These are phyloP conservation scores for Hymenotorrendiella dingleyae DNA, from an alignment of 2,329 filamentous ascomycete species.

Conservation along the genomic window DNA sequence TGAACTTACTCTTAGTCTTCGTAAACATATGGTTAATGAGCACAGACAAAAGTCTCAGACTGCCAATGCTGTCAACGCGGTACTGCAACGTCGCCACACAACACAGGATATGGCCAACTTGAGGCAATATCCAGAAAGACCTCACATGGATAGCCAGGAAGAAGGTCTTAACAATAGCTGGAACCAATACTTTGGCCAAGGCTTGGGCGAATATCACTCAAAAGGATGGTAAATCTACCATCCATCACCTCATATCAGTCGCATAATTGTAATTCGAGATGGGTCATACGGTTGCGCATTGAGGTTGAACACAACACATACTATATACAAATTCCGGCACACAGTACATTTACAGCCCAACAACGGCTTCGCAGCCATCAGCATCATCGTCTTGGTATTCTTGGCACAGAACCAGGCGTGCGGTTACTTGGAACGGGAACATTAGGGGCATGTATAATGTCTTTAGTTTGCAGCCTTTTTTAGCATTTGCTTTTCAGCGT, in stretches of 20 bases:
- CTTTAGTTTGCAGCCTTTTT: constrained; percentile 15
- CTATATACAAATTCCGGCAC: constrained; percentile 25
- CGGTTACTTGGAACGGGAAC: constrained; percentile 13
- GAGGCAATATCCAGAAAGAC: constrained; percentile 68
- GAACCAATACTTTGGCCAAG: constrained; percentile 82
- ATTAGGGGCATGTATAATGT: constrained; percentile 21
- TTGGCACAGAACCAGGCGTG: constrained; percentile 25
- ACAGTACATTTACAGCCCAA: constrained; percentile 21
- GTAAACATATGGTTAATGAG: constrained; percentile 90
- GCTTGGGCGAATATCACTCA: constrained; percentile 73
- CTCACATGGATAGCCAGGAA: constrained; percentile 50
- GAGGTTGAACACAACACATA: constrained; percentile 13
- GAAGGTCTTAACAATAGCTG: constrained; percentile 63
- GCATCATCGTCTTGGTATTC: constrained; percentile 26
- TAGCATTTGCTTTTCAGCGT: constrained; percentile 20
- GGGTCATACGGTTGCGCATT: constrained; percentile 15
- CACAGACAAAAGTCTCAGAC: constrained; percentile 90
- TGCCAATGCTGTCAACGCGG: constrained; percentile 79
- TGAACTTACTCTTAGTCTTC: constrained; percentile 87
- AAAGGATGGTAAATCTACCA: constrained; percentile 65
- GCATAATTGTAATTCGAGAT: constrained; percentile 22
- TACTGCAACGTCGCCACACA: constrained; percentile 84
- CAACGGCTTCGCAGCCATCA: constrained; percentile 28
- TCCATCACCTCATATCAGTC: constrained; percentile 14
- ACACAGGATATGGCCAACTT: constrained; percentile 87